Evolutionary conservation across 495 filamentous ascomycete genomes (phyloP), one percentile per base, ranked within the genome.

Genomic region (Neurospora sublineolata): DNA sequence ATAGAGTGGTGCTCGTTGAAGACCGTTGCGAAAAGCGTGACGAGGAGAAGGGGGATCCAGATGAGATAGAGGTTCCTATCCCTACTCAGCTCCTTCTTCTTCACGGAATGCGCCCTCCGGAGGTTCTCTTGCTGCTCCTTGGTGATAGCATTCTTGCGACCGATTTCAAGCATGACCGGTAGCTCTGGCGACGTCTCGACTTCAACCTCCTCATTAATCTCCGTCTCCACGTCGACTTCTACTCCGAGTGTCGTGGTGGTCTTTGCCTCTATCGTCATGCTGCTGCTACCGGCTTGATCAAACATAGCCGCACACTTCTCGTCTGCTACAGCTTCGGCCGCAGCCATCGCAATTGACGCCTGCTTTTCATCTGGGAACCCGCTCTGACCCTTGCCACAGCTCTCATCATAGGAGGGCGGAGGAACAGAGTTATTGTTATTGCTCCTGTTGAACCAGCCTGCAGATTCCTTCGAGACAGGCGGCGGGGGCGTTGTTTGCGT

Each of bases 51-150:
- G 30, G 76, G 76, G 46, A 77, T 75, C 93, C 93, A 96, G 77
- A 96, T 84, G 78, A 94, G 91, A 81, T 91, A 94, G 52, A 96
- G 83, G 78, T 93, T 93, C 75, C 90, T 85, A 78, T 96, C 93
- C 73, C 86, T 89, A 52, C 86, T 87, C 44, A 93, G 82, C 72
- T 85, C 87, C 85, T 93, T 94, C 78, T 93, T 87, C 75, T 90
- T 91, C 72, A 86, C 84, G 39, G 89, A 90, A 78, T 94, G 91
- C 67, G 90, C 90, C 67, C 88, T 84, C 68, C 89, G 81, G 40
- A 93, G 84, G 73, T 90, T 88, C 73, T 90, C 90, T 78, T 92
- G 90, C 76, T 94, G 90, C 76, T 93, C 89, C 69, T 86, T 86
- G 6, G 91, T 93, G 68, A 88, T 84, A 30, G 77, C 81, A 71